Evolutionary conservation across 2,329 filamentous ascomycete species (phyloP).

Genomic region (Byssochlamys sp.): DNA sequence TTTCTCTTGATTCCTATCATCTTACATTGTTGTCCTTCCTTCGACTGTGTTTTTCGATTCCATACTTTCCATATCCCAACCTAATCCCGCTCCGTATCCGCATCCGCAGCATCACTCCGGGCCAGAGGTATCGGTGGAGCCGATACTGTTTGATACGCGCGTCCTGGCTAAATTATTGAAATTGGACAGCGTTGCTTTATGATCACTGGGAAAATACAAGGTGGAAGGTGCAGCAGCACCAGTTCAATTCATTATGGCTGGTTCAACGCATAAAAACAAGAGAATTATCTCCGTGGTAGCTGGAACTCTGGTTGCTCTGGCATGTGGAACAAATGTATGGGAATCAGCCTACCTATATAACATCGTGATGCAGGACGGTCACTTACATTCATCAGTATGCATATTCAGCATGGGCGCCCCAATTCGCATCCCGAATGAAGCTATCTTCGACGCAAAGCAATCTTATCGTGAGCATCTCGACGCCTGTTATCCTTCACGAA

Average conservation of each 20-base stretch:
- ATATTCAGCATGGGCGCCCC: conserved; percentile 94
- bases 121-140: background rate
- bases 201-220: background rate
- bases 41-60: background rate
- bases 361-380: conserved; percentile 1
- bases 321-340: conserved; percentile 80
- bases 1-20: background rate
- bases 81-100: background rate
- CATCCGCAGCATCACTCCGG: background rate
- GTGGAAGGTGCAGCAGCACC: conserved; percentile 1
- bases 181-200: conserved; percentile 1
- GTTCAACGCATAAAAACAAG: conserved; percentile 32
- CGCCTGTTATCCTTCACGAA: background rate
- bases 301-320: conserved; percentile 72
- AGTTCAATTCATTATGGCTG: conserved; percentile 15
- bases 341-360: conserved; percentile 19
- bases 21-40: background rate
- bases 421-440: conserved; percentile 78
- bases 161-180: background rate
- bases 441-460: conserved; percentile 90
- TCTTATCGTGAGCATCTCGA: conserved; percentile 57
- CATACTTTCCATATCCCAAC: background rate
- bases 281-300: conserved; percentile 76
- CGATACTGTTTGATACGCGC: background rate
- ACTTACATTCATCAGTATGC: conserved; percentile 60